A percentile compares a stretch with the other conserved stretches of the same genome.
Conservation (phyloP, 129 eudicot species). For the Flaveria trinervia region DNA sequence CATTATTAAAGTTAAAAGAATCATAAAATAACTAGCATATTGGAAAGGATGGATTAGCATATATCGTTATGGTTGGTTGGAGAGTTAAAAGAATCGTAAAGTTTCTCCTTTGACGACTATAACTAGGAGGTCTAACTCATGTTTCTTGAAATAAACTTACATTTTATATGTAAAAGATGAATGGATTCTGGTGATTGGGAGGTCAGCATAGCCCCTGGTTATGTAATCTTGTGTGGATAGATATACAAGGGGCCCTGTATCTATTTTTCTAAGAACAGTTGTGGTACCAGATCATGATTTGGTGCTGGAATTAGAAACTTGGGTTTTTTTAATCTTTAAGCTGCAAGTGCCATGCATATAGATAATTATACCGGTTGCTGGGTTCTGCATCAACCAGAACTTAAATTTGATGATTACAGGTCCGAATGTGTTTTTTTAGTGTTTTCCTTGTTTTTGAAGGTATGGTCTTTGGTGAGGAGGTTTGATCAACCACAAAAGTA, state of each 20-base stretch:
- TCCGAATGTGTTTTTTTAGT: conserved; percentile 8
- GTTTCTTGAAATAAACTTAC: no score
- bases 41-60: conserved; percentile 11
- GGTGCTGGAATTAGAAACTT: not conserved
- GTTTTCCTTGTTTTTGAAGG: conserved; percentile 43
- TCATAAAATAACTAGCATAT: not conserved
- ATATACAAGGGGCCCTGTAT: not conserved
- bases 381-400: conserved; percentile 14
- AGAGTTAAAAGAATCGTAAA: no score
- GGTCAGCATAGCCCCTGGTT: not conserved
- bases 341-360: not conserved
- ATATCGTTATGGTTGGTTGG: no score
- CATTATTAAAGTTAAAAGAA: not conserved
- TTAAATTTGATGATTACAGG: conserved; percentile 13
- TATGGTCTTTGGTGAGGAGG: conserved; percentile 96
- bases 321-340: not conserved
- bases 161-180: no score
- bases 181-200: no score
- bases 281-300: conserved; percentile 11
- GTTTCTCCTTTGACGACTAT: no score
- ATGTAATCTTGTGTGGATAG: not conserved
- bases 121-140: no score
- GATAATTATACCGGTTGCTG: not conserved
- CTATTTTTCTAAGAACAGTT: not conserved
- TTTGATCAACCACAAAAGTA: conserved; percentile 97